Evolutionary conservation across 2,329 filamentous ascomycete species (phyloP).

Genomic region (Lachnellula willkommii): DNA sequence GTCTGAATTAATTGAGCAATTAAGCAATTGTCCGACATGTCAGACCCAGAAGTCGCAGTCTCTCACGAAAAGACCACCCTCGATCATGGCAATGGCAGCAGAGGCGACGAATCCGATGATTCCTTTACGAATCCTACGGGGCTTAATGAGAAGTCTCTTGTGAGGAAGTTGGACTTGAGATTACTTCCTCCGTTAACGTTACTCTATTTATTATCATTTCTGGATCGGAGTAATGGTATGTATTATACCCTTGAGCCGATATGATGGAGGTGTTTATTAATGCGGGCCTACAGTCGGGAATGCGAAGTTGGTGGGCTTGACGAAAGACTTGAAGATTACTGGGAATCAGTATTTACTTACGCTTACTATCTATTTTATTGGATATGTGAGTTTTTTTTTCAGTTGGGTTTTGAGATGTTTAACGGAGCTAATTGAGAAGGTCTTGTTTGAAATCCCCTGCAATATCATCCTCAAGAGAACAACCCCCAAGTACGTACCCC

Average conservation of each 20-base stretch:
- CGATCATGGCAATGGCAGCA: not conserved
- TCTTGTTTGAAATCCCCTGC: conserved; percentile 56
- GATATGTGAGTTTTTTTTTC: conserved; percentile 37
- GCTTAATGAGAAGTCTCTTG: conserved; percentile 51
- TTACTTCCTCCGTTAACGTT: conserved; percentile 50
- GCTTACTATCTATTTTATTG: conserved; percentile 61
- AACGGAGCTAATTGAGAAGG: conserved; percentile 9
- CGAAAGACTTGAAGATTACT: conserved; percentile 47
- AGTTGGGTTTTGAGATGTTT: not conserved
- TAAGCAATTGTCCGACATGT: too few species aligned
- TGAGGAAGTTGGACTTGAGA: conserved; percentile 51
- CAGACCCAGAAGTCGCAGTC: too few species aligned
- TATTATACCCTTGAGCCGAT: conserved; percentile 4
- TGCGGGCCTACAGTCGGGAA: conserved; percentile 47
- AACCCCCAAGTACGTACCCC: conserved; percentile 30
- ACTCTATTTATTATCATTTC: conserved; percentile 51
- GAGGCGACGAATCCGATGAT: conserved; percentile 13
- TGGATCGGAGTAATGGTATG: conserved; percentile 54
- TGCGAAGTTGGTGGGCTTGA: conserved; percentile 51
- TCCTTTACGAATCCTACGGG: conserved; percentile 18
- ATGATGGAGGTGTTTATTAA: not conserved
- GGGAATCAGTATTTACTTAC: conserved; percentile 61
- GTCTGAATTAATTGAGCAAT: not conserved
- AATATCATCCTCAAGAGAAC: conserved; percentile 59
- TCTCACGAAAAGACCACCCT: conserved; percentile 7